Base-by-base conservation (phyloP, 495 filamentous ascomycete genomes). In the Annulohypoxylon stygium region DNA sequence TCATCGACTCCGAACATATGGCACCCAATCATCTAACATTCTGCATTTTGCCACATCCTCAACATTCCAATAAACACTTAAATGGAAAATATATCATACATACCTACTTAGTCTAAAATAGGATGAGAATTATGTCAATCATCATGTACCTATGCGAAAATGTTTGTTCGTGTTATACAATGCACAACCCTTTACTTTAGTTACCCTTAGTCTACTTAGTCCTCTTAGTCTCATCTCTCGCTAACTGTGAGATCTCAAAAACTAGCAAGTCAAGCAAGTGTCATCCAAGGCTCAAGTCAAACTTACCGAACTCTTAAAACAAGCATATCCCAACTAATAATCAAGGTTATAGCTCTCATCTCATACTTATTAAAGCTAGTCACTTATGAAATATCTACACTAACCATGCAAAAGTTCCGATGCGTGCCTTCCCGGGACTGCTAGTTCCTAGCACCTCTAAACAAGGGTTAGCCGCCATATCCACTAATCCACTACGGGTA, bases 1-100 rank as follows among this genome's bases (percentile, higher is more conserved):
- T 43, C 60, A 58, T 74, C 71, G 67, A 64, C 71, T 63, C 71
- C 71, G 71, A 70, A 53, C 63, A 70, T 59, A 74, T 18, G 71
- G 71, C 57, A 74, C 67, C 71, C 71, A 74, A 74, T 74, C 67
- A 74, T 58, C 62, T 51, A 37, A n/a, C 25, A 14, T n/a, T 62
- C 41, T 65, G 41, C 18, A 14, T 33, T 41, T 62, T 58, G 66
- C 71, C 62, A 65, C 61, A 53, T 63, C 53, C 55, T 69, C 67
- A 14, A 59, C 57, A 33, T 54, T 61, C 51, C 10, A 43, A 43
- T 14, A 43, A 9, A 39, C 36, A 30, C 30, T 30, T 30, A 30
- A 30, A 30, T 30, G 5, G 30, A 30, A 30, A 30, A 30, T 39
- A 39, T 54, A 54, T 26, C 43, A 47, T 47, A 47, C 16, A 47